A percentile compares a stretch with the other conserved stretches of the same genome.
These are phyloP conservation scores for Ceriops tagal DNA, from an alignment of 345 rosid genomes.

Conservation along the genomic window DNA sequence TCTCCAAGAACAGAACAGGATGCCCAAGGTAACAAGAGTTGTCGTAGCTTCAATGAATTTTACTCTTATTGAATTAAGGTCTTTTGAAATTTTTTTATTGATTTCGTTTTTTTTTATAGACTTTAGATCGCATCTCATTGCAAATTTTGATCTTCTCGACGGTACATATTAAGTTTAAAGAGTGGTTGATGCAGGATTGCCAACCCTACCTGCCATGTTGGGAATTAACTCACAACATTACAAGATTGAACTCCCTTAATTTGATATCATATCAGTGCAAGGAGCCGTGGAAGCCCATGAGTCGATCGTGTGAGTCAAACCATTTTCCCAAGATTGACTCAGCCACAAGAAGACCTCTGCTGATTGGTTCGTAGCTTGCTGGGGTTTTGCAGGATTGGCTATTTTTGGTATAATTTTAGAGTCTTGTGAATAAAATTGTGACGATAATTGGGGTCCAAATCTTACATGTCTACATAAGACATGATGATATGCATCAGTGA, in stretches of 20 bases:
- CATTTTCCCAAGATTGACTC: conserved; percentile 44
- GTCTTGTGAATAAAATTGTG: background rate
- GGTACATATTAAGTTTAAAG: background rate
- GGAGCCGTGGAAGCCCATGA: conserved; percentile 46
- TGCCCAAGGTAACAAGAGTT: conserved; percentile 33
- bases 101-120: too few relatives aligned
- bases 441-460: too few relatives aligned
- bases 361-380: conserved; percentile 41
- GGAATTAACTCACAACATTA: conserved; percentile 42
- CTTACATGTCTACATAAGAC: too few relatives aligned
- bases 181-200: conserved; percentile 42
- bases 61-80: too few relatives aligned
- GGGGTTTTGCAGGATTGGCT: background rate
- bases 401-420: background rate
- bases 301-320: conserved; percentile 28
- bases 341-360: conserved; percentile 35
- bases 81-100: too few relatives aligned
- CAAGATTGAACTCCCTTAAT: conserved; percentile 33
- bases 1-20: conserved; percentile 42
- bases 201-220: conserved; percentile 33
- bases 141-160: background rate
- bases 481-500: background rate
- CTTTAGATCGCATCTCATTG: background rate
- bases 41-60: too few relatives aligned
- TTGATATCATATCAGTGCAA: conserved; percentile 32